phyloP scores from a whole-genome alignment of 805 yeast genomes.

The Ogataea kodamae region DNA sequence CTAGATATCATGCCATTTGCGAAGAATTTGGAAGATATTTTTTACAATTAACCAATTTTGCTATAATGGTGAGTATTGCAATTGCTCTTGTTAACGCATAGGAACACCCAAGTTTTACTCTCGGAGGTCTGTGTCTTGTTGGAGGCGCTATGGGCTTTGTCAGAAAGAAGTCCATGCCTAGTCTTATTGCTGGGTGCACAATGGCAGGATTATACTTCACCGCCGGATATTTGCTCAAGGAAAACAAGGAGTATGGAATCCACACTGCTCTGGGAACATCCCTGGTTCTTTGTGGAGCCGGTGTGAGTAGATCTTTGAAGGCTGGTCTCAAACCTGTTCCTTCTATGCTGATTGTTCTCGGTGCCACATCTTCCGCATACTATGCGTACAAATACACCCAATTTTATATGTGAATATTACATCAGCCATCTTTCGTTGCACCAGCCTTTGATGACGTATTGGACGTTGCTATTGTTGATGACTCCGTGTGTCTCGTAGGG shows the following conservation, averaged over 20 bases:
- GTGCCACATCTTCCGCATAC: slow-evolving; percentile 60
- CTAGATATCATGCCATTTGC: slow-evolving; percentile 11
- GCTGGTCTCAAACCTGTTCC: slow-evolving; percentile 71
- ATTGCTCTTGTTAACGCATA: slow-evolving; percentile 4
- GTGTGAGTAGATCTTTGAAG: slow-evolving; percentile 58
- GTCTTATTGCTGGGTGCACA: slow-evolving; percentile 71
- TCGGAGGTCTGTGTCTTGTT: slow-evolving; percentile 28
- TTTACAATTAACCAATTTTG: background rate
- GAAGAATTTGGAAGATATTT: too few species aligned
- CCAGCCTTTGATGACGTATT: slow-evolving; percentile 45
- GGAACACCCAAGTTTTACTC: slow-evolving; percentile 31
- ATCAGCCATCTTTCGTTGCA: slow-evolving; percentile 38
- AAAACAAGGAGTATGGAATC: slow-evolving; percentile 76
- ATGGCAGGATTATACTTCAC: slow-evolving; percentile 58
- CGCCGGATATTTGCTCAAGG: slow-evolving; percentile 70
- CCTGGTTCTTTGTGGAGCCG: slow-evolving; percentile 61
- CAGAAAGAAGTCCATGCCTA: slow-evolving; percentile 72
- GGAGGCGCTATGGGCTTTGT: slow-evolving; percentile 35
- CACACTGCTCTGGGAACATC: slow-evolving; percentile 77
- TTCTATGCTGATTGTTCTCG: slow-evolving; percentile 56
- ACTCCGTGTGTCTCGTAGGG: slow-evolving; percentile 14
- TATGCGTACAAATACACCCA: slow-evolving; percentile 73
- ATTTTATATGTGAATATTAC: slow-evolving; percentile 41
- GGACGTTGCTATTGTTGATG: slow-evolving; percentile 22
- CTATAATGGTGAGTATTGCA: slow-evolving; percentile 12